Conservation (phyloP, 768 basidiomycete species). For the Leccinum broughii region DNA sequence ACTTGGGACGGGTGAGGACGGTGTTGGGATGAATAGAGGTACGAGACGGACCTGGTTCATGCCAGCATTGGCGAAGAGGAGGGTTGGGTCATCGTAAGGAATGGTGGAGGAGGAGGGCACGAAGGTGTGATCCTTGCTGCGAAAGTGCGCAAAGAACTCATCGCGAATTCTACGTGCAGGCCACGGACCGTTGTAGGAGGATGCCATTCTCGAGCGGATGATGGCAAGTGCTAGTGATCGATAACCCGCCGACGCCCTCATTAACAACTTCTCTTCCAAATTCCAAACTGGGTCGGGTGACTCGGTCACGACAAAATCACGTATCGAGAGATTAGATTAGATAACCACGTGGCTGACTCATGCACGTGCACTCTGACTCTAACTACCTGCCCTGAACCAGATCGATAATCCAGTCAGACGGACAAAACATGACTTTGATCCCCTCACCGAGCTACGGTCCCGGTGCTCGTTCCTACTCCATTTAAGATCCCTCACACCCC, state of each 20-base stretch:
- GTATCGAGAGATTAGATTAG: constrained; percentile 15
- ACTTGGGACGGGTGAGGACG: constrained; percentile 48
- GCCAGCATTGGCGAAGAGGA: constrained; percentile 97
- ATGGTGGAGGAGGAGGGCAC: constrained; percentile 91
- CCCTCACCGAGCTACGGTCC: constrained; percentile 25
- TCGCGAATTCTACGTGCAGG: constrained; percentile 81
- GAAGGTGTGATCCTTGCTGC: constrained; percentile 76
- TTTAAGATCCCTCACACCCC: not conserved
- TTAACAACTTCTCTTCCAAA: not conserved
- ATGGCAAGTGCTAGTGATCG: constrained; percentile 18
- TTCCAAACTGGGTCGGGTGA: constrained; percentile 5
- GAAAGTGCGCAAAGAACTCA: constrained; percentile 91
- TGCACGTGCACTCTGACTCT: not conserved
- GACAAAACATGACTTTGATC: constrained; percentile 17
- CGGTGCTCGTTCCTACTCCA: constrained; percentile 16
- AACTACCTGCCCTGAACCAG: constrained; percentile 43
- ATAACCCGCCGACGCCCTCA: constrained; percentile 17
- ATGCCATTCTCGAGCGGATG: constrained; percentile 25
- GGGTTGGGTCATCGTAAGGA: constrained; percentile 96
- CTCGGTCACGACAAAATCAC: constrained; percentile 8
- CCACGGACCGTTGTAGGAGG: constrained; percentile 53
- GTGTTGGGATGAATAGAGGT: not conserved
- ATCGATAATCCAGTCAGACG: constrained; percentile 42
- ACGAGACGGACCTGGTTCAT: constrained; percentile 79
- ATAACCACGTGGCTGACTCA: constrained; percentile 9